Conservation (phyloP, 768 basidiomycete species). For the Omphalotus guepiniiformis region DNA sequence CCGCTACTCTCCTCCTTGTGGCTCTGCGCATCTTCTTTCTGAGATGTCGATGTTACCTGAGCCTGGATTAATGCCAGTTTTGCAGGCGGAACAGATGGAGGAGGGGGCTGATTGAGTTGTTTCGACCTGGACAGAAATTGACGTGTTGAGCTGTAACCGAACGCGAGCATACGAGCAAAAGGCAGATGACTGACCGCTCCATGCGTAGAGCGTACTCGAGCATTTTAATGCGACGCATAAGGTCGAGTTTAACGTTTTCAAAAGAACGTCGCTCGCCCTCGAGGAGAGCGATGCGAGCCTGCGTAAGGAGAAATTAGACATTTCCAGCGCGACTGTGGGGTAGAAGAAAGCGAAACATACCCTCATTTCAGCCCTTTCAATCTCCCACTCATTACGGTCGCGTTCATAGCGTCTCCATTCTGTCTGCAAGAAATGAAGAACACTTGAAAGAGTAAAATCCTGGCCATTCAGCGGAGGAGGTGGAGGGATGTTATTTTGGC, state of each 20-base stretch:
- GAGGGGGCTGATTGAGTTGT: constrained; percentile 61
- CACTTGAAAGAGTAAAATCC: constrained; percentile 89
- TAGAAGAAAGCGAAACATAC: constrained; percentile 44
- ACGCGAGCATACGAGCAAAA: constrained; percentile 10
- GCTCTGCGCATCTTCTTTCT: constrained; percentile 67
- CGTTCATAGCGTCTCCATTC: constrained; percentile 98
- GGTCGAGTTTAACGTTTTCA: constrained; percentile 94
- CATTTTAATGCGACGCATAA: constrained; percentile 98
- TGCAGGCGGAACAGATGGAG: constrained; percentile 56
- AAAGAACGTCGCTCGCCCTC: constrained; percentile 97
- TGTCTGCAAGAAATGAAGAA: constrained; percentile 95
- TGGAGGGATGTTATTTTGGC: constrained; percentile 56
- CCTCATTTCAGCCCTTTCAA: constrained; percentile 98
- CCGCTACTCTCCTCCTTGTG: constrained; percentile 77
- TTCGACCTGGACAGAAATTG: constrained; percentile 57
- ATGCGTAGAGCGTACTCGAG: constrained; percentile 94
- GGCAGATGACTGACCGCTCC: constrained; percentile 71
- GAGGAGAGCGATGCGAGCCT: constrained; percentile 96
- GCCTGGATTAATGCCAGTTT: constrained; percentile 64
- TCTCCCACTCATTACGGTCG: constrained; percentile 99
- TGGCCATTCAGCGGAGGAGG: constrained; percentile 84
- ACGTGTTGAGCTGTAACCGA: constrained; percentile 32
- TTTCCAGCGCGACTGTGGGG: constrained; percentile 21
- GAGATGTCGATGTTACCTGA: constrained; percentile 39
- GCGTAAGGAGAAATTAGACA: constrained; percentile 20